A percentile compares a stretch with the other conserved stretches of the same genome.
Evolutionary conservation across 164 flowering plant species (phyloP).

Genomic region (Umbellularia californica): DNA sequence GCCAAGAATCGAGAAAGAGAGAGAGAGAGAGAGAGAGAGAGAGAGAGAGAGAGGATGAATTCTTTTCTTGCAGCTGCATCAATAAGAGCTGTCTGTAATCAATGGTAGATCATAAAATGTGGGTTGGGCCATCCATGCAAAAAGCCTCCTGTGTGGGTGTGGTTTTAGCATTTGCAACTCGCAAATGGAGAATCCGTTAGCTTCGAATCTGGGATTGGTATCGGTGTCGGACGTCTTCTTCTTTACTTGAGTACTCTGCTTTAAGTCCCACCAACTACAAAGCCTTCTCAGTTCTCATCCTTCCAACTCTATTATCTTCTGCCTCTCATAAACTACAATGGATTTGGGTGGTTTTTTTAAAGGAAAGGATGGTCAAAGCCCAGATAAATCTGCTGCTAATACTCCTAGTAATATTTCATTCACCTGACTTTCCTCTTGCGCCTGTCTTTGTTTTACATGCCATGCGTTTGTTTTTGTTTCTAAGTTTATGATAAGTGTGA

Average conservation of each 20-base stretch:
- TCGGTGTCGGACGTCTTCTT: conserved; percentile 71
- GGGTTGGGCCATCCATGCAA: no score
- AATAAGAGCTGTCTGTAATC: no score
- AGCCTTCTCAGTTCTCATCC: background rate
- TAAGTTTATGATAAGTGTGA: no score
- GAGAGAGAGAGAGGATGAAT: no score
- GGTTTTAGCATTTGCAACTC: background rate
- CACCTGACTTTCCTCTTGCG: background rate
- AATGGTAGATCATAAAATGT: no score
- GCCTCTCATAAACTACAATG: background rate
- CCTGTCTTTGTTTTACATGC: background rate
- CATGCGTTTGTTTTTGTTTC: background rate
- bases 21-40: no score
- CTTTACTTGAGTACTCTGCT: conserved; percentile 52
- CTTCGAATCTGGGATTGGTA: conserved; percentile 92
- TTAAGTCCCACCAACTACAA: background rate
- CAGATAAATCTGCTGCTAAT: background rate
- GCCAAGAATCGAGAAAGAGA: no score
- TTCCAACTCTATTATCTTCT: no score
- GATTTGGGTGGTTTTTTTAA: background rate
- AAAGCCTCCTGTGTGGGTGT: background rate
- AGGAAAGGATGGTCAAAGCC: background rate
- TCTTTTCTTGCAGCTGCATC: no score
- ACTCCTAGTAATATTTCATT: background rate
- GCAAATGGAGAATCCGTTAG: conserved; percentile 70